A percentile compares a stretch with the other conserved stretches of the same genome.
phyloP scores from a whole-genome alignment of 2,329 filamentous ascomycete genomes.

The Aspergillus amoenus region DNA sequence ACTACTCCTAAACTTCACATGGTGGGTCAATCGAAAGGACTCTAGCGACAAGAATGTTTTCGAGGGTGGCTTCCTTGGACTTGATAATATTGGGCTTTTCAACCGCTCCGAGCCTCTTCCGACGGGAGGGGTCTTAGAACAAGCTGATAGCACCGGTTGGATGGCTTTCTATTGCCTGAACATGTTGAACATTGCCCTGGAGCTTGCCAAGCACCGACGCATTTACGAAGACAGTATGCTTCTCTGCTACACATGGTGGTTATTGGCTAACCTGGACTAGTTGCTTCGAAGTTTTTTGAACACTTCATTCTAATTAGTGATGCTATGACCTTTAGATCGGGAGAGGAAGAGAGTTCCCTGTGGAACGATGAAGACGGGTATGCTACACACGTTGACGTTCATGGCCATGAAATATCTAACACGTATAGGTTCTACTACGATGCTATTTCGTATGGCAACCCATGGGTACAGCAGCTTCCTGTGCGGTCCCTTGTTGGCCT shows the following conservation, averaged over 20 bases:
- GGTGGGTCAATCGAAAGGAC: slow-evolving; percentile 99
- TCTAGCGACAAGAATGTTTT: slow-evolving; percentile 94
- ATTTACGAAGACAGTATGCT: slow-evolving; percentile 78
- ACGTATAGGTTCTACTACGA: slow-evolving; percentile 83
- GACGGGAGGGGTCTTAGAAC: slow-evolving; percentile 88
- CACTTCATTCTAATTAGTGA: slow-evolving; percentile 98
- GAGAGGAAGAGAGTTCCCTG: slow-evolving; percentile 74
- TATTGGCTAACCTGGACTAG: slow-evolving; percentile 32
- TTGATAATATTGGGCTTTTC: slow-evolving; percentile 97
- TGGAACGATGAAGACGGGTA: slow-evolving; percentile 90
- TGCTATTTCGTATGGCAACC: slow-evolving; percentile 92
- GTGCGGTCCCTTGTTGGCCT: slow-evolving; percentile 89
- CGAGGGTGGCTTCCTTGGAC: slow-evolving; percentile 89
- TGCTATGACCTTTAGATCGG: slow-evolving; percentile 83
- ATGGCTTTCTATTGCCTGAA: slow-evolving; percentile 97
- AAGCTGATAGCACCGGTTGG: slow-evolving; percentile 97
- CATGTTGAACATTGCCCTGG: slow-evolving; percentile 96
- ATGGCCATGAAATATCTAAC: slow-evolving; percentile 15
- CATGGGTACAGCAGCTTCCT: slow-evolving; percentile 88
- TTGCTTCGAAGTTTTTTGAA: slow-evolving; percentile 98
- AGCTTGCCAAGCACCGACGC: slow-evolving; percentile 89
- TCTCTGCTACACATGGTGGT: not conserved
- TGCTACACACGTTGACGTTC: not conserved
- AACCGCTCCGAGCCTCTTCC: slow-evolving; percentile 94
- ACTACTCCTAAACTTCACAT: slow-evolving; percentile 91